Conservation (phyloP, 2,329 filamentous ascomycete species). For the Sporothrix euskadiensis region DNA sequence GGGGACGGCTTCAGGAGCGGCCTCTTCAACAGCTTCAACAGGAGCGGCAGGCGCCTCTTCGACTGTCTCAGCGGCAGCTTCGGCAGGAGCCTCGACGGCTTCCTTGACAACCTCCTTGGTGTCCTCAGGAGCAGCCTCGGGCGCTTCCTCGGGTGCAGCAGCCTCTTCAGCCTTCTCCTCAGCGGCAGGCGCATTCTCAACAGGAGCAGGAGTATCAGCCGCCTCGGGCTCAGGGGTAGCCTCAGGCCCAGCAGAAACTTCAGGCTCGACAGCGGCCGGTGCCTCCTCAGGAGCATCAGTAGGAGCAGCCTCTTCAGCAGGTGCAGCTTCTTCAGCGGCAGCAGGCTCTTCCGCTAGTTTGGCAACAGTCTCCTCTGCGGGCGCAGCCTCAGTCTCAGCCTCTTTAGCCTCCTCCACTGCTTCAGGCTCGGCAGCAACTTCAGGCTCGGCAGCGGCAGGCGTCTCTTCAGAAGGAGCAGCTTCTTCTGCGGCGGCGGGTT, state of each 20-base stretch:
- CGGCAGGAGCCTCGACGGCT: not conserved
- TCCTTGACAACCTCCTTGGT: not conserved
- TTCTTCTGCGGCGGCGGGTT: not conserved
- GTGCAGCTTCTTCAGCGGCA: not conserved
- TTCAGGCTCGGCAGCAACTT: not conserved
- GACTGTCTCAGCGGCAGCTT: not conserved
- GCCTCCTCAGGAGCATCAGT: not conserved
- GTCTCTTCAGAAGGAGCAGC: not conserved
- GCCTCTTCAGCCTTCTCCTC: not conserved
- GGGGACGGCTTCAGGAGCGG: not conserved
- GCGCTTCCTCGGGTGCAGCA: not conserved
- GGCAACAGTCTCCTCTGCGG: not conserved
- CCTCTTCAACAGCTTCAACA: not conserved
- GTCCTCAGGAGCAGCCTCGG: not conserved
- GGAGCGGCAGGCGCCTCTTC: not conserved
- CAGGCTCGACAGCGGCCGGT: not conserved
- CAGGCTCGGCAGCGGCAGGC: not conserved
- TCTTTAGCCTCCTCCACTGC: not conserved
- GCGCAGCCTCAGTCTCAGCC: not conserved
- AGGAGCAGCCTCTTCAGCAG: not conserved
- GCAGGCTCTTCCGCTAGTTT: not conserved
- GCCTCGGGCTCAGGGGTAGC: not conserved
- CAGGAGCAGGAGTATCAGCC: not conserved
- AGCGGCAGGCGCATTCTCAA: not conserved
- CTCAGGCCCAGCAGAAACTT: not conserved